Base-by-base conservation (phyloP, 2,329 filamentous ascomycete species). In the Aspergillus hiratsukae region DNA sequence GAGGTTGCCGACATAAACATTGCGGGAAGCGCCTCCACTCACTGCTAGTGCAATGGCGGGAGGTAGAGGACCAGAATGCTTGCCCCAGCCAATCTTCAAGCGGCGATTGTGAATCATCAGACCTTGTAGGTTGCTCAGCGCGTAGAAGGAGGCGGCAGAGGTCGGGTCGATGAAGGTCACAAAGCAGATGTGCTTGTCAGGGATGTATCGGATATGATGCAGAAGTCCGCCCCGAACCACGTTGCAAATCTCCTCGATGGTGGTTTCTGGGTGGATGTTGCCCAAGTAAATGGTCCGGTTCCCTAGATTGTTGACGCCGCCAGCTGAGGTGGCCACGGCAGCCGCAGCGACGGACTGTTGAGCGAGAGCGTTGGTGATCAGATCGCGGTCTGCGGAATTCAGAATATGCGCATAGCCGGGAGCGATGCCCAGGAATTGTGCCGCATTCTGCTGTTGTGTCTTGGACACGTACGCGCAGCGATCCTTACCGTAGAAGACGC, bases 141-240 rank as follows among this genome's bases (percentile, higher is more conserved):
- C 94, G 68, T 97, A 99, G 80, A 99, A 99, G 1, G 93, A 97
- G 43, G 94, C 94, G 25, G 94, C 94, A 3, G 94, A 95, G 25
- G 94, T 99, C 8, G 94, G 94, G 70, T 99, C 94, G 74, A 99
- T 97, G 77, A 99, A 99, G 1, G 94, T 99, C 56, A 99, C 94
- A 71, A 99, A 99, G 81, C 94, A 99, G 66, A 99, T 99, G 78
- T 99, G 94, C 84, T 99, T 99, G 80, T 99, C 94, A 6, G 94
- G 94, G 67, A 99, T 99, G 77, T 97, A 99, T 66, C 94, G 91
- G 74, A 99, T 96, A 75, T 99, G 94, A 75, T 99, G 94, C 67
- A 99, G 82, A 63, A 99, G 83, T 66, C 94, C 94, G 57, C 94
- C 94, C 62, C 94, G 87, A 52, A 99, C 94, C 56, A 99, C 94